phyloP scores from a whole-genome alignment of 164 flowering plant genomes.

The Stephania japonica region DNA sequence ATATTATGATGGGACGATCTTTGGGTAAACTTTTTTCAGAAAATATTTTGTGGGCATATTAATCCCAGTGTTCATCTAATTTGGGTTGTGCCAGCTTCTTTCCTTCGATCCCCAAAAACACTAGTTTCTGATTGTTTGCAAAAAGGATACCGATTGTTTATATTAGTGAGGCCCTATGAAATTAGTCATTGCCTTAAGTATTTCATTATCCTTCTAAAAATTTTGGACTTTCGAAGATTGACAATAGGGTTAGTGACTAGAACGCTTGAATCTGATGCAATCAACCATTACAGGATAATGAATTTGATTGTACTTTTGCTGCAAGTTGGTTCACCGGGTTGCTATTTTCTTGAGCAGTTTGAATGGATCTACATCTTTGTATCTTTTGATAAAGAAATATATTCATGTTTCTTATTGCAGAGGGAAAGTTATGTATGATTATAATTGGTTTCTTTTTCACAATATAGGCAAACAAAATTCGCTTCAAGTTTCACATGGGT shows the following conservation, averaged over 20 bases:
- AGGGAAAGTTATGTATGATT: not conserved
- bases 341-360: not conserved
- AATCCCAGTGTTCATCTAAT: not conserved
- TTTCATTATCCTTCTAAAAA: not conserved
- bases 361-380: no score
- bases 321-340: not conserved
- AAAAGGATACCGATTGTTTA: not conserved
- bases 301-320: not conserved
- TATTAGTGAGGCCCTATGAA: not conserved
- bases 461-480: constrained; percentile 56
- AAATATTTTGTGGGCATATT: no score
- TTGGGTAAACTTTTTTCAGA: no score
- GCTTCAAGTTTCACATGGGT: constrained; percentile 83
- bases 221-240: not conserved
- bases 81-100: not conserved
- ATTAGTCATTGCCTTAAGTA: not conserved
- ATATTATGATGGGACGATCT: no score
- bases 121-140: not conserved
- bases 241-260: not conserved
- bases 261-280: not conserved
- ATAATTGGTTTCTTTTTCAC: not conserved
- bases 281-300: not conserved
- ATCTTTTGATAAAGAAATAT: no score
- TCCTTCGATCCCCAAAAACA: not conserved
- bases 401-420: not conserved